Base-by-base conservation (phyloP, 768 basidiomycete genomes). In the Dendrothele bispora region DNA sequence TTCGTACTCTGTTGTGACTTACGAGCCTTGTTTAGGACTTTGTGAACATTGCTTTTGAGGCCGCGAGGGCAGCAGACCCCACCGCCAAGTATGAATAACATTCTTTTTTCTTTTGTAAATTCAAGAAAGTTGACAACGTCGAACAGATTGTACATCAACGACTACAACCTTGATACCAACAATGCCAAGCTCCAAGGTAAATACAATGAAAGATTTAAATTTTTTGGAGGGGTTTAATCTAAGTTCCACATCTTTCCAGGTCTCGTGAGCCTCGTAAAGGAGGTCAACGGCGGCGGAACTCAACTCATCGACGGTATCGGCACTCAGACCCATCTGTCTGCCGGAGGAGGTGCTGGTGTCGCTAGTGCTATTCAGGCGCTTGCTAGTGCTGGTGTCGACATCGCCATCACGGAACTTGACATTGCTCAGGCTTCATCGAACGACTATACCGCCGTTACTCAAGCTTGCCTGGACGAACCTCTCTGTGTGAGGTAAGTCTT, bases 31-130 rank as follows among this genome's bases (percentile, higher is more conserved):
- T n/a, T n/a, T 46, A 72, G 63, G 67, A 68, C 40, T 80, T 77
- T 60, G 70, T 82, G 55, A 66, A 66, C 27, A 72, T 78, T 50
- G 78, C 79, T 17, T 79, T 78, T 69, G 54, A 68, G 50, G 73
- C 75, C 22, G 79, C 79, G 5, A 65, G 75, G 17, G 63, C 69
- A 25, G 73, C 75, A 5, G 79, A 82, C 60, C 66, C 72, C 21
- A 70, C 55, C 29, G 75, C 78, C 34, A 78, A 76, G 68, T 73
- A 59, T 49, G 58, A n/a, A n/a, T n/a, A n/a, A n/a, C n/a, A n/a
- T n/a, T n/a, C n/a, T n/a, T n/a, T n/a, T n/a, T n/a, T n/a, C n/a
- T n/a, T n/a, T n/a, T n/a, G n/a, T n/a, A n/a, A n/a, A n/a, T n/a
- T n/a, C n/a, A n/a, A n/a, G n/a, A n/a, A n/a, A n/a, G n/a, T n/a